These are phyloP conservation scores for Clarireedia homoeocarpa DNA, from an alignment of 2,329 filamentous ascomycete genomes.

Conservation along the genomic window DNA sequence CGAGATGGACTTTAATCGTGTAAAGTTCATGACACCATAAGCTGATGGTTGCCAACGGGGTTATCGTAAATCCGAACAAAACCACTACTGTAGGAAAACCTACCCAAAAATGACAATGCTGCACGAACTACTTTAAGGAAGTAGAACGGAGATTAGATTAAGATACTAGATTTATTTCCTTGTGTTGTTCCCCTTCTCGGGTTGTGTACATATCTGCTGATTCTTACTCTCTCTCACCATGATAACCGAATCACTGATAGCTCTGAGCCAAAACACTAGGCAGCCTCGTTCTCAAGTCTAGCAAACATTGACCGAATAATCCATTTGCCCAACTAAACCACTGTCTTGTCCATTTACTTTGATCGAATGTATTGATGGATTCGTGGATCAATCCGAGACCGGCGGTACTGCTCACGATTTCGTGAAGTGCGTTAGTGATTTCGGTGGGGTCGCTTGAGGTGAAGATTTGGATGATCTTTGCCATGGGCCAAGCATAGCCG, in stretches of 20 bases:
- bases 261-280: constrained; percentile 52
- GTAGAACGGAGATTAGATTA: too few species aligned
- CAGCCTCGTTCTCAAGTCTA: constrained; percentile 67
- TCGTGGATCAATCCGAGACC: constrained; percentile 41
- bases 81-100: too few species aligned
- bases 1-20: too few species aligned
- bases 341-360: constrained; percentile 34
- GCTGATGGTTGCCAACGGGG: too few species aligned
- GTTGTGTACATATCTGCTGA: too few species aligned
- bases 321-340: constrained; percentile 83
- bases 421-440: constrained; percentile 22
- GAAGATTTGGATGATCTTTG: constrained; percentile 44
- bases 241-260: constrained; percentile 33
- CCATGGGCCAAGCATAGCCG: constrained; percentile 47
- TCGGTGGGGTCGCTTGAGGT: constrained; percentile 35
- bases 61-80: too few species aligned
- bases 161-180: too few species aligned
- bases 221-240: too few species aligned
- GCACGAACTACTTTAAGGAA: too few species aligned
- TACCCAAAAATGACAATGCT: too few species aligned
- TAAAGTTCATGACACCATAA: too few species aligned
- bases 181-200: too few species aligned
- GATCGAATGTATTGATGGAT: constrained; percentile 37
- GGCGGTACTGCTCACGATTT: constrained; percentile 23
- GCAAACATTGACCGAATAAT: constrained; percentile 75